These are phyloP conservation scores for Lachnellula subtilissima DNA, from an alignment of 2,329 filamentous ascomycete species.

Conservation along the genomic window DNA sequence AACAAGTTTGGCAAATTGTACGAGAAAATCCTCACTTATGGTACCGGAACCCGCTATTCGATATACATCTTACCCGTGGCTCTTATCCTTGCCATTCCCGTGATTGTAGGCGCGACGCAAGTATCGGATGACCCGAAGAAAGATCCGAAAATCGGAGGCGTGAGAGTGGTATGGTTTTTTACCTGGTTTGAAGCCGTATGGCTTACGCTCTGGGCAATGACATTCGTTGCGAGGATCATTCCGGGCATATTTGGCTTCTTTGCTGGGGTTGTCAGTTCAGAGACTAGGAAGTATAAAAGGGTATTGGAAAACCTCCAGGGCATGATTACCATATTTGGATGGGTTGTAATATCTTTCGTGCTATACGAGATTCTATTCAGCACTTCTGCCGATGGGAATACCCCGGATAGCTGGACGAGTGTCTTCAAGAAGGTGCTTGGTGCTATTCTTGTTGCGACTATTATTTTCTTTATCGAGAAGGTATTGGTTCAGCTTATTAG, in stretches of 20 bases:
- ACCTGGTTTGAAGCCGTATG: constrained; percentile 64
- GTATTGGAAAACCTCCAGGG: constrained; percentile 7
- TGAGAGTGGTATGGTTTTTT: constrained; percentile 56
- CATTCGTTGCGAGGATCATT: constrained; percentile 1
- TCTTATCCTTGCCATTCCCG: constrained; percentile 3
- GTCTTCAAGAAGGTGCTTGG: constrained; percentile 6
- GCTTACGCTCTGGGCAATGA: constrained; percentile 58
- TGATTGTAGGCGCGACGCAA: constrained; percentile 43
- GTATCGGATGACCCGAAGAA: constrained; percentile 55
- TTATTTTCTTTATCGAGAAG: constrained; percentile 10
- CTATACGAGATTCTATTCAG: constrained; percentile 6
- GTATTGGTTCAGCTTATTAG: constrained; percentile 43
- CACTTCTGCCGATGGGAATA: constrained; percentile 7
- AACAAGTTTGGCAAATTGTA: constrained; percentile 6
- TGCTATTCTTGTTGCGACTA: constrained; percentile 6
- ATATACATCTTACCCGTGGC: constrained; percentile 10
- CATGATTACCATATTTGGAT: not conserved
- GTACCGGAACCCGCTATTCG: constrained; percentile 4
- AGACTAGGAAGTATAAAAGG: constrained; percentile 4
- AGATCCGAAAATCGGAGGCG: constrained; percentile 55
- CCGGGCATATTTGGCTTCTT: constrained; percentile 4
- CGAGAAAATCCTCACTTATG: constrained; percentile 5
- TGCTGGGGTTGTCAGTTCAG: constrained; percentile 4
- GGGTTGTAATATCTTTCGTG: constrained; percentile 7
- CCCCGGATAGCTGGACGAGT: constrained; percentile 2